Percentiles rank a stretch among this genome's conserved stretches.
Evolutionary conservation across 306 rosid genomes (phyloP).

Genomic region (Cucurbita moschata): DNA sequence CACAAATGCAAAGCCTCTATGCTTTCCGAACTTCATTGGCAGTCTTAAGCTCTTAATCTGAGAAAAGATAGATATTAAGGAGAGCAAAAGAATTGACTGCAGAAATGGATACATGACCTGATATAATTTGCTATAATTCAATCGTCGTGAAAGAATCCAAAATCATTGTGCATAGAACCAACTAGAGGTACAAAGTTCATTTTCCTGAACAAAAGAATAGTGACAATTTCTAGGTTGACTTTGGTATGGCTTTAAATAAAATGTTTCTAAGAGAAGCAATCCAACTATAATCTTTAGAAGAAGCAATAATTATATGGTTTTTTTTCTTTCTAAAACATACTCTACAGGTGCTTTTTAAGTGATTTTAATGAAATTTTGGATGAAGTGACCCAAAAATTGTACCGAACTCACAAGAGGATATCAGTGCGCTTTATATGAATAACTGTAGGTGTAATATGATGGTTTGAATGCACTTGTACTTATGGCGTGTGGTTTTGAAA

Average conservation of each 20-base stretch:
- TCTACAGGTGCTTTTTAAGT: neutral
- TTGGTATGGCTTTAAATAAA: neutral
- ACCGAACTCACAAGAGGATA: neutral
- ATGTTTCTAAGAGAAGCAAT: neutral
- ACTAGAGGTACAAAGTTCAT: neutral
- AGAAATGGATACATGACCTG: neutral
- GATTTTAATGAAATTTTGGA: neutral
- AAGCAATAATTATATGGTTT: neutral
- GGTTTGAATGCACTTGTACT: too few relatives aligned
- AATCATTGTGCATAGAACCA: neutral
- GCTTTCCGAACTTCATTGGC: slow-evolving; percentile 73
- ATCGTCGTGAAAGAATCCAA: neutral
- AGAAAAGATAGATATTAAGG: neutral
- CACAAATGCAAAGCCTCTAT: slow-evolving; percentile 90
- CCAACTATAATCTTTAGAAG: neutral
- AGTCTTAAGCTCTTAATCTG: slow-evolving; percentile 80
- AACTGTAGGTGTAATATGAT: neutral
- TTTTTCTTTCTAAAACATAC: neutral
- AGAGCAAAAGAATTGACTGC: neutral
- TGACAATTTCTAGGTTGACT: neutral
- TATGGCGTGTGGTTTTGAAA: too few relatives aligned
- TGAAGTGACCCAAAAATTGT: neutral
- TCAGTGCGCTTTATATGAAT: neutral
- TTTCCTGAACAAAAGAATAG: neutral
- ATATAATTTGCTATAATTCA: neutral